Evolutionary conservation across 495 filamentous ascomycete species (phyloP).

Genomic region (Ascodesmis nigricans): DNA sequence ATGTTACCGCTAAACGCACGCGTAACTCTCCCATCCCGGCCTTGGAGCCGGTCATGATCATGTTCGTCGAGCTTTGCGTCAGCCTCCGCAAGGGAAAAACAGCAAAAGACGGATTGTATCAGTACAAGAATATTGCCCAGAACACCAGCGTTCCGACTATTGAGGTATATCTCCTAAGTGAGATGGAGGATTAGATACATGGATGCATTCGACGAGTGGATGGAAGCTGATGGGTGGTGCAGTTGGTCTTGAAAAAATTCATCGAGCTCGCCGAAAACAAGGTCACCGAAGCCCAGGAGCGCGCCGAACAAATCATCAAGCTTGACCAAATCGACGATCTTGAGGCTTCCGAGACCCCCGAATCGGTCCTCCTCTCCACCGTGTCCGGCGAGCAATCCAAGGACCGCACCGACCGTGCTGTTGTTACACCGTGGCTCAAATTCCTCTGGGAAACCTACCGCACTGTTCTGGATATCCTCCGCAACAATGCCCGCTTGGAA

Average conservation of each 20-base stretch:
- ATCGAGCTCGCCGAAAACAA: conserved; percentile 92
- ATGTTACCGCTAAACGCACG: conserved; percentile 92
- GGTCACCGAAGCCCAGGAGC: conserved; percentile 85
- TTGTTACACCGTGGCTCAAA: conserved; percentile 97
- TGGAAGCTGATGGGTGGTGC: conserved; percentile 17
- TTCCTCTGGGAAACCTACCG: conserved; percentile 99
- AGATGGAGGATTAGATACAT: conserved; percentile 3
- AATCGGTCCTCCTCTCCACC: conserved; percentile 91
- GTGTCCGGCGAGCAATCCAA: conserved; percentile 94
- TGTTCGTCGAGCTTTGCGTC: conserved; percentile 88
- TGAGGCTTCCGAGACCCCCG: conserved; percentile 89
- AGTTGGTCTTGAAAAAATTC: conserved; percentile 86
- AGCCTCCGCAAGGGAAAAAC: conserved; percentile 92
- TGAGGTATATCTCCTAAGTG: conserved; percentile 57
- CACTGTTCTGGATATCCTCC: conserved; percentile 89
- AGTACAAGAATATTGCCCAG: conserved; percentile 98
- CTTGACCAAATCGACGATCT: conserved; percentile 87
- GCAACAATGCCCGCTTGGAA: conserved; percentile 95
- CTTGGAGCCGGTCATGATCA: conserved; percentile 92
- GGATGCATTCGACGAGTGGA: conserved; percentile 4
- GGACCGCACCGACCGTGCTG: conserved; percentile 89
- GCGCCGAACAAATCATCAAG: conserved; percentile 79
- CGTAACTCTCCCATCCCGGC: conserved; percentile 93
- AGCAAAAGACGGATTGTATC: conserved; percentile 94
- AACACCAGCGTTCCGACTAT: conserved; percentile 98